A percentile compares a stretch with the other conserved stretches of the same genome.
These are phyloP conservation scores for Aspergillus neotritici DNA, from an alignment of 2,329 filamentous ascomycete species.

Conservation along the genomic window DNA sequence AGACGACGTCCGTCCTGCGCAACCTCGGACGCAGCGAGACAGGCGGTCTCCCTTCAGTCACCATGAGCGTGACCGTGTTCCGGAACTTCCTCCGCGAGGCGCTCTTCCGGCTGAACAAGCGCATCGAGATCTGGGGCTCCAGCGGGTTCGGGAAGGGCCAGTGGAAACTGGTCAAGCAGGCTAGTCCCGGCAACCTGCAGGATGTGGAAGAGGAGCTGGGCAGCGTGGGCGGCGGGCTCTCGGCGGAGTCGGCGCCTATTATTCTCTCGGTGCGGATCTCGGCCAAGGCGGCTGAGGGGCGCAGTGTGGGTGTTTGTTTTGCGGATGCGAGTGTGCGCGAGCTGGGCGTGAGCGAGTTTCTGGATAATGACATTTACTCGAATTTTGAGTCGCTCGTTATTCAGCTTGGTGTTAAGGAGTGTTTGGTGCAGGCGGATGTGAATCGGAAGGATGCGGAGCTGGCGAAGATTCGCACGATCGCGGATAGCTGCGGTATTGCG, in stretches of 20 bases:
- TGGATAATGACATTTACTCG: conserved; percentile 98
- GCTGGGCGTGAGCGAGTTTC: conserved; percentile 91
- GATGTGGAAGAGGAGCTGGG: conserved; percentile 95
- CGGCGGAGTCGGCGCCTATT: conserved; percentile 84
- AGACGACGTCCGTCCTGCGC: conserved; percentile 90
- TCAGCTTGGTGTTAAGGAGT: conserved; percentile 92
- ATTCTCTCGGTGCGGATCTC: conserved; percentile 92
- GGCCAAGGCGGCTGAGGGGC: conserved; percentile 76
- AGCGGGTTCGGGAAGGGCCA: conserved; percentile 66
- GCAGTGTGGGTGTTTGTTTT: conserved; percentile 91
- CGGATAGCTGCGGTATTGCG: conserved; percentile 86
- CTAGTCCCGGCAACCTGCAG: conserved; percentile 92
- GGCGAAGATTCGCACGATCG: conserved; percentile 78
- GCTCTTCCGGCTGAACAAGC: conserved; percentile 82
- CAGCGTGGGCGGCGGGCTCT: conserved; percentile 40
- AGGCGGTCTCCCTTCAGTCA: conserved; percentile 85
- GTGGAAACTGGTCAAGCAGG: conserved; percentile 88
- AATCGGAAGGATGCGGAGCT: conserved; percentile 82
- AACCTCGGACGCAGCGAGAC: conserved; percentile 79
- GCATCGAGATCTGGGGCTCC: conserved; percentile 84
- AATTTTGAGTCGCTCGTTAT: conserved; percentile 97
- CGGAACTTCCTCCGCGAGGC: conserved; percentile 92
- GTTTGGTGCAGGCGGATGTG: conserved; percentile 73
- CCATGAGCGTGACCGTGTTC: conserved; percentile 91
- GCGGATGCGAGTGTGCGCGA: conserved; percentile 95